Conservation (phyloP, 2,329 filamentous ascomycete species). For the Trichoderma simmonsii region DNA sequence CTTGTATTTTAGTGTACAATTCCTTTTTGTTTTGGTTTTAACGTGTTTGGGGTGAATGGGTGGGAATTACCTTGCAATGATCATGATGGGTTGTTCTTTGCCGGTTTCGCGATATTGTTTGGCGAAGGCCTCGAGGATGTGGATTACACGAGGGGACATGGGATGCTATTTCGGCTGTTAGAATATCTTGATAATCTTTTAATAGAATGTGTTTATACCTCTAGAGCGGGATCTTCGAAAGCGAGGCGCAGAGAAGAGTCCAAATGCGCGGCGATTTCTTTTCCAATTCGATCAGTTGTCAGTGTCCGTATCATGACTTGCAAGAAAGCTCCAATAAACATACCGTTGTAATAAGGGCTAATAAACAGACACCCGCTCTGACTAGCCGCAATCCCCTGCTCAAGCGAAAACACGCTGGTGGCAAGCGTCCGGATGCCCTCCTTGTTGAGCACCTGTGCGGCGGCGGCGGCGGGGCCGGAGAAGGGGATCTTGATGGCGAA, state of each 20-base stretch:
- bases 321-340: not conserved
- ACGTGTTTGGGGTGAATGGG: too few relatives aligned
- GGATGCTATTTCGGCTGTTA: constrained; percentile 17
- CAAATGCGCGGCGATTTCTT: constrained; percentile 23
- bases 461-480: constrained; percentile 23
- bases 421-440: constrained; percentile 27
- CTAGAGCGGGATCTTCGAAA: constrained; percentile 20
- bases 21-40: not conserved
- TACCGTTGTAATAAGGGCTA: constrained; percentile 27
- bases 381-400: constrained; percentile 27
- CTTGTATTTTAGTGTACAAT: not conserved
- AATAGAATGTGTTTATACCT: constrained; percentile 11
- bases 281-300: not conserved
- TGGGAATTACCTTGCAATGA: constrained; percentile 21
- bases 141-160: constrained; percentile 23
- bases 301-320: not conserved
- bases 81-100: constrained; percentile 23
- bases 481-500: constrained; percentile 26
- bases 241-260: constrained; percentile 18
- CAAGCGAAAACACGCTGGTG: constrained; percentile 24
- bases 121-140: constrained; percentile 22
- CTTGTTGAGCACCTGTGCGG: constrained; percentile 19
- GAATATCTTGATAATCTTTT: not conserved
- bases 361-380: constrained; percentile 26
- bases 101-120: constrained; percentile 19